Percentiles rank a stretch among this genome's conserved stretches.
Evolutionary conservation across 768 basidiomycete species (phyloP).

Genomic region (Leccinum aurantiacum): DNA sequence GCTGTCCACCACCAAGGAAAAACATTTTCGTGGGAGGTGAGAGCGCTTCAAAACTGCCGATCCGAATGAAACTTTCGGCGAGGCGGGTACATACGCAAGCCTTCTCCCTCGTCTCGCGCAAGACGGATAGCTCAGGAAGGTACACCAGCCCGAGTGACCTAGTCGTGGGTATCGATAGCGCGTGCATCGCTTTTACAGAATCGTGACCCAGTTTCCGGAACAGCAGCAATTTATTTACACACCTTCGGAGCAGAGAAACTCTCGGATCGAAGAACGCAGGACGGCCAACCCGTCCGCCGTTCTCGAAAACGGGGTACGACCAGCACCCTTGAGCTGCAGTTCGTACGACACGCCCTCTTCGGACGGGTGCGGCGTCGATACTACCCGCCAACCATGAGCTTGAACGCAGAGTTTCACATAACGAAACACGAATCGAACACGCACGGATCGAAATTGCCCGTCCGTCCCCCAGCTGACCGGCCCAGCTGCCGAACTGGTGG

Average conservation of each 20-base stretch:
- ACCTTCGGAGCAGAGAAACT: slow-evolving; percentile 92
- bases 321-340: slow-evolving; percentile 92
- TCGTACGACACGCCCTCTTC: slow-evolving; percentile 64
- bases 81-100: slow-evolving; percentile 78
- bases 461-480: slow-evolving; percentile 95
- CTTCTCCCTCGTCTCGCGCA: slow-evolving; percentile 70
- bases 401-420: slow-evolving; percentile 10
- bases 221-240: neutral
- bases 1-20: slow-evolving; percentile 79
- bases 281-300: slow-evolving; percentile 94
- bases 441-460: slow-evolving; percentile 84
- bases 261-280: slow-evolving; percentile 89
- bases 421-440: slow-evolving; percentile 19
- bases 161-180: slow-evolving; percentile 84
- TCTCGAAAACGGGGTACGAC: slow-evolving; percentile 91
- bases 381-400: slow-evolving; percentile 35
- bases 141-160: slow-evolving; percentile 80
- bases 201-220: neutral
- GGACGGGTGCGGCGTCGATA: slow-evolving; percentile 72
- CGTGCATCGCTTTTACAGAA: slow-evolving; percentile 58
- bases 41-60: slow-evolving; percentile 87
- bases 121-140: slow-evolving; percentile 69
- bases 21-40: slow-evolving; percentile 63
- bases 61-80: slow-evolving; percentile 87
- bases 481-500: slow-evolving; percentile 87